Base-by-base conservation (phyloP, 2,329 filamentous ascomycete genomes). In the Cladosporium austrohemisphaericum region DNA sequence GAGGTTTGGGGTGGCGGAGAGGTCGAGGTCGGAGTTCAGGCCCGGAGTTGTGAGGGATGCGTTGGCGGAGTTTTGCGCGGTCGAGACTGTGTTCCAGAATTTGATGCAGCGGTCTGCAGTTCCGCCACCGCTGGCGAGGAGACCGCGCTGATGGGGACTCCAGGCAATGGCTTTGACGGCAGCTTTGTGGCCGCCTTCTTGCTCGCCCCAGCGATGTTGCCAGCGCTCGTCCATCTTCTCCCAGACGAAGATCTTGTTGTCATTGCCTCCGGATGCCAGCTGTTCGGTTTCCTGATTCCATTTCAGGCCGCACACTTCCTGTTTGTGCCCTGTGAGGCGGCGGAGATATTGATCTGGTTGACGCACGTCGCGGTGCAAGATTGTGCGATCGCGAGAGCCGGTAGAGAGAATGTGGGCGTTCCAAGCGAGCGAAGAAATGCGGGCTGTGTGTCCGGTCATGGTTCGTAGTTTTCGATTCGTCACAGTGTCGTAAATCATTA, bases 201-300 rank as follows among this genome's bases (percentile, higher is more conserved):
- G 93, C 56, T 96, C 91, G 14, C 87, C 86, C 68, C 95, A 97
- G 60, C 95, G 94, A 77, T 88, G 95, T 2, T 94, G 77, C 1
- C 93, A 93, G 6, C 90, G 88, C 59, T 94, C 87, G n/a, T 84
- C 88, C 51, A 96, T 78, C 65, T 94, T 94, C 62, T 98, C 93
- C 93, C 93, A 98, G 19, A 98, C 90, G 80, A 97, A 93, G 37
- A 98, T 77, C 67, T 97, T 97, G 73, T 98, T 98, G 73, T 98
- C 93, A 68, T 98, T 98, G 5, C 93, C 93, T 41, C 93, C 93
- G 49, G 88, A 95, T 10, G 93, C 93, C 20, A 98, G 78, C 67
- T 98, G 93, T 4, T 90, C 88, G 61, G 96, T 92, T 59, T 97
- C 91, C 50, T 87, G 88, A 62, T 98, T 98, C 93, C 93, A 98